Evolutionary conservation across 2,329 filamentous ascomycete species (phyloP).

Genomic region (Colletotrichum sansevieriae): DNA sequence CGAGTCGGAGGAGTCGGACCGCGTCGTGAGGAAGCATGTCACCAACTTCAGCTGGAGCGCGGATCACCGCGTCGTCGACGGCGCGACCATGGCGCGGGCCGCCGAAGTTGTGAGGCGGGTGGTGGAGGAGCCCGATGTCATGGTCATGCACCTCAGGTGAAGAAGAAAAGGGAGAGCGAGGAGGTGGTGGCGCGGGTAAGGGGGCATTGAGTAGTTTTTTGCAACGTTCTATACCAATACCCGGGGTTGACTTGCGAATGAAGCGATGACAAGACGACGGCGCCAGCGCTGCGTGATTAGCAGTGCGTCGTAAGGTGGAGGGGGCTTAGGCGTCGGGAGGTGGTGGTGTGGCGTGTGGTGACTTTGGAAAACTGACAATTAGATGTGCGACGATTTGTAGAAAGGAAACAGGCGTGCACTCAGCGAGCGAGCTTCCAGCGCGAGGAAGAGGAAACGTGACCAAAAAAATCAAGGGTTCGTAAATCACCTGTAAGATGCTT

Average conservation of each 20-base stretch:
- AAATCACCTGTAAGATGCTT: constrained; percentile 30
- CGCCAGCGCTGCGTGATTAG: constrained; percentile 21
- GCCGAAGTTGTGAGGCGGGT: constrained; percentile 83
- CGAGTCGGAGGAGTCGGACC: constrained; percentile 59
- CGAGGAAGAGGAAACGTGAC: not conserved
- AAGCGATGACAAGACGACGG: not conserved
- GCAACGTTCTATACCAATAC: not conserved
- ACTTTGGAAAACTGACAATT: constrained; percentile 15
- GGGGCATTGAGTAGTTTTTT: not conserved
- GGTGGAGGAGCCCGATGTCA: constrained; percentile 87
- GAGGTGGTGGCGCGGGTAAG: not conserved
- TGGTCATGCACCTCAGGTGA: constrained; percentile 85
- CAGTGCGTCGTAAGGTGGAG: not conserved
- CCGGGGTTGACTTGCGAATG: not conserved
- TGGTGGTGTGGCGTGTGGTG: not conserved
- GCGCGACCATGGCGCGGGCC: constrained; percentile 92
- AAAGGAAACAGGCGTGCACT: not conserved
- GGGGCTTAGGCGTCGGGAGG: not conserved
- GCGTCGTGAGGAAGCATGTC: constrained; percentile 80
- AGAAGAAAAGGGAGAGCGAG: not conserved
- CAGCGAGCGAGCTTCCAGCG: not conserved
- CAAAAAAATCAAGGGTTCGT: constrained; percentile 20
- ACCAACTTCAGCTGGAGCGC: constrained; percentile 97
- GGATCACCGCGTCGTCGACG: constrained; percentile 94
- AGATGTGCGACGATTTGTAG: constrained; percentile 21